phyloP scores from a whole-genome alignment of 345 rosid species.

The Corchorus olitorius region DNA sequence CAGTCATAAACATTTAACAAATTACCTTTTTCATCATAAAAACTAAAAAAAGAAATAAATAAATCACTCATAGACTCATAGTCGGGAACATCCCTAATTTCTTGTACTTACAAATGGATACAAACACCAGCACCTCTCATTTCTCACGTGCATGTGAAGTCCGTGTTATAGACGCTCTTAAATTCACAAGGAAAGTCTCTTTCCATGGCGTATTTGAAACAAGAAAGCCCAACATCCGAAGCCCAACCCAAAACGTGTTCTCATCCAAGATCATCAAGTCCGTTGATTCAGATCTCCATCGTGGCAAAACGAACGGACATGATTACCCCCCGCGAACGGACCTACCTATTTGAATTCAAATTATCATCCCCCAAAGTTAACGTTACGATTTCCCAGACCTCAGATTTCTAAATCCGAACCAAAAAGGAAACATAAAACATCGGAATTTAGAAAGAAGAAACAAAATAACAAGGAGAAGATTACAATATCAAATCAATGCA shows the following conservation, averaged over 20 bases:
- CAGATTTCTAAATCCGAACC: constrained; percentile 13
- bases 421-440: neutral
- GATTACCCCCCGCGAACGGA: constrained; percentile 15
- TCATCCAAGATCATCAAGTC: neutral
- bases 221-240: neutral
- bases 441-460: no score
- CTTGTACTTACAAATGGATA: no score
- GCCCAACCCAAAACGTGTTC: neutral
- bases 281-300: neutral
- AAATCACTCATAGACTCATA: no score
- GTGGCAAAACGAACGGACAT: constrained; percentile 15
- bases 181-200: no score
- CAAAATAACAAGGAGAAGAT: neutral
- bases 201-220: no score
- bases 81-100: no score
- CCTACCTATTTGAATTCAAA: constrained; percentile 37
- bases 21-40: no score
- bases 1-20: no score
- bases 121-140: no score
- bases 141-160: no score
- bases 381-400: constrained; percentile 27
- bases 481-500: constrained; percentile 13
- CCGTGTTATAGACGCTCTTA: no score
- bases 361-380: constrained; percentile 14
- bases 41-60: no score